Percentiles rank a stretch among this genome's conserved stretches.
phyloP scores from a whole-genome alignment of 2,329 filamentous ascomycete genomes.

The Colletotrichum sp. region DNA sequence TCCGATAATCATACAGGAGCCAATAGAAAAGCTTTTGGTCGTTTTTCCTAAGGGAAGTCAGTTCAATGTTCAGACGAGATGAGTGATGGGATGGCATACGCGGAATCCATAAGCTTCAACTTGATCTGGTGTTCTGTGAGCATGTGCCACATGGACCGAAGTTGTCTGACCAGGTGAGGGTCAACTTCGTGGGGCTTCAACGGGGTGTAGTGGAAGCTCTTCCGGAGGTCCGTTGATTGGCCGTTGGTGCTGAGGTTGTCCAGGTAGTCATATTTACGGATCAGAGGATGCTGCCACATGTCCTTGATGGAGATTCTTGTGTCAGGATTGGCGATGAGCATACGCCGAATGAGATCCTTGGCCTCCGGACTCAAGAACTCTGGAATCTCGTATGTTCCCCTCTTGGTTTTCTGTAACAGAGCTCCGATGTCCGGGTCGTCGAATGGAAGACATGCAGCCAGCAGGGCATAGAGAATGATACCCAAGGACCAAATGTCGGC shows the following conservation, averaged over 20 bases:
- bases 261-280: slow-evolving; percentile 81
- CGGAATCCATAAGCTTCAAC: slow-evolving; percentile 58
- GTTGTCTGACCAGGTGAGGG: slow-evolving; percentile 79
- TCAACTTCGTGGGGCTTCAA: slow-evolving; percentile 74
- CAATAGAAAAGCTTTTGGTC: slow-evolving; percentile 95
- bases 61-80: not conserved
- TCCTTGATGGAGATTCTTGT: slow-evolving; percentile 79
- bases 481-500: slow-evolving; percentile 96
- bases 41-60: slow-evolving; percentile 66
- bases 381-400: slow-evolving; percentile 67
- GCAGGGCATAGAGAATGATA: slow-evolving; percentile 86
- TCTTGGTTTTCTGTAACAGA: slow-evolving; percentile 67
- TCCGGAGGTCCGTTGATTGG: slow-evolving; percentile 61
- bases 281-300: slow-evolving; percentile 87
- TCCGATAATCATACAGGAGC: slow-evolving; percentile 80
- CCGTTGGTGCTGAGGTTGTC: slow-evolving; percentile 67
- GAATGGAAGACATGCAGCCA: slow-evolving; percentile 86
- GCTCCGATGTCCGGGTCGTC: slow-evolving; percentile 67
- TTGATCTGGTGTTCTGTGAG: slow-evolving; percentile 76
- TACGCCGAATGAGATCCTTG: slow-evolving; percentile 77
- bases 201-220: slow-evolving; percentile 66
- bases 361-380: slow-evolving; percentile 70
- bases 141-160: slow-evolving; percentile 91
- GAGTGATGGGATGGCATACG: not conserved
- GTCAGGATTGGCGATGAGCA: slow-evolving; percentile 80